Evolutionary conservation across 805 yeast species (phyloP).

Genomic region (Candida stauntonica): DNA sequence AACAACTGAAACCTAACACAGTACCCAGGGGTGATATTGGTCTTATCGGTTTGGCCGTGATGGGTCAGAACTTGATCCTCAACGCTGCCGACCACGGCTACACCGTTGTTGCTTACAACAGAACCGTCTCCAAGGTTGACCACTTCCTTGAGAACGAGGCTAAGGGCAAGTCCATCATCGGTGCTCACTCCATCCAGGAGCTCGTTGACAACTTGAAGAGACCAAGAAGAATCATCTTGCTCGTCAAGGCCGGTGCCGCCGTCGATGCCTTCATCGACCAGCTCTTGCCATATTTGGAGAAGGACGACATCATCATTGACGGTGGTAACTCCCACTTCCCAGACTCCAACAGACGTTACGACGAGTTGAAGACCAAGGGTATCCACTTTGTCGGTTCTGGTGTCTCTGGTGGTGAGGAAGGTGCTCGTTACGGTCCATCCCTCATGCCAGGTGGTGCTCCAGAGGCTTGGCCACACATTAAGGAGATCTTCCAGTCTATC

Average conservation of each 20-base stretch:
- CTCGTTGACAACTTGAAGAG: conserved; percentile 84
- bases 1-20: conserved; percentile 15
- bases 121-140: conserved; percentile 95
- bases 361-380: conserved; percentile 81
- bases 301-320: conserved; percentile 97
- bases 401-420: conserved; percentile 99
- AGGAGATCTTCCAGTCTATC: conserved; percentile 92
- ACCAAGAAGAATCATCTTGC: conserved; percentile 92
- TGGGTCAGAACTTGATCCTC: conserved; percentile 97
- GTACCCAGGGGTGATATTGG: conserved; percentile 84
- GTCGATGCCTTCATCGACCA: conserved; percentile 89
- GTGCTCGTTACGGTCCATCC: conserved; percentile 99
- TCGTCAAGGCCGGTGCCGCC: conserved; percentile 95
- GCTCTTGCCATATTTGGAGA: conserved; percentile 84
- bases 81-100: conserved; percentile 98
- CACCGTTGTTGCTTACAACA: conserved; percentile 97
- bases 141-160: conserved; percentile 92
- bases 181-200: conserved; percentile 91
- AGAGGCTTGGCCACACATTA: conserved; percentile 98
- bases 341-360: conserved; percentile 95
- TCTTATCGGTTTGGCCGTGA: conserved; percentile 98
- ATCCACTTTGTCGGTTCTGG: conserved; percentile 95
- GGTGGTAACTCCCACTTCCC: conserved; percentile 99
- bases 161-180: conserved; percentile 93
- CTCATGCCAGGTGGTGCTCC: conserved; percentile 99